Conservation (phyloP, 176 grass and related monocot genomes). For the Rhynchospora tenuis region DNA sequence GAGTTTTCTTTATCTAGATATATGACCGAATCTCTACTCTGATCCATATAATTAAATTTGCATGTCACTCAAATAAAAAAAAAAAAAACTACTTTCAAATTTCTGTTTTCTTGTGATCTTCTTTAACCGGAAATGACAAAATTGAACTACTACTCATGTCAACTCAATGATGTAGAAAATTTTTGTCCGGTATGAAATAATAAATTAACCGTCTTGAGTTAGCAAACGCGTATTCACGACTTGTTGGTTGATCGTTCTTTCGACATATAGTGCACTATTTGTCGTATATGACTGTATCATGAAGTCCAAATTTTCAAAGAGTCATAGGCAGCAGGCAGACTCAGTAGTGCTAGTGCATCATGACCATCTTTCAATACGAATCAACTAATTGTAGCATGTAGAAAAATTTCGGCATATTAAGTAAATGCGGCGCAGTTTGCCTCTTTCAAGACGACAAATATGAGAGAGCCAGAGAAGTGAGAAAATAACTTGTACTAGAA, state of each 20-base stretch:
- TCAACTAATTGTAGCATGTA: not conserved
- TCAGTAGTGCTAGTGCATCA: slow-evolving; percentile 10
- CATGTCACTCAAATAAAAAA: no score
- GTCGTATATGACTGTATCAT: not conserved
- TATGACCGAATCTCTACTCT: no score
- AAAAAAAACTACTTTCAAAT: not conserved
- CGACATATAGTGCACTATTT: not conserved
- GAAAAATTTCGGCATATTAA: not conserved
- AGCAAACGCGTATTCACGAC: not conserved
- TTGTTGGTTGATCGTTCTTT: not conserved
- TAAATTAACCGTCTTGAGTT: not conserved
- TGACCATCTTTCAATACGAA: not conserved
- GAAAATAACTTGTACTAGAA: not conserved
- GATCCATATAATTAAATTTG: no score
- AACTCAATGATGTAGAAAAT: not conserved
- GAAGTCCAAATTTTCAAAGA: not conserved
- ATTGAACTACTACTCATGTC: not conserved
- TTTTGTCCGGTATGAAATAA: not conserved
- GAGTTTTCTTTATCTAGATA: no score
- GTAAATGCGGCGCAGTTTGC: not conserved
- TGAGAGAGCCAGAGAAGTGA: not conserved
- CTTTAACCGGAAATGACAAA: not conserved
- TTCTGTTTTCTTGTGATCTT: not conserved
- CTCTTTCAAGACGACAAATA: not conserved
- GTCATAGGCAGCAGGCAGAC: not conserved